Base-by-base conservation (phyloP, 2,329 filamentous ascomycete species). In the Macrophomina tecta region DNA sequence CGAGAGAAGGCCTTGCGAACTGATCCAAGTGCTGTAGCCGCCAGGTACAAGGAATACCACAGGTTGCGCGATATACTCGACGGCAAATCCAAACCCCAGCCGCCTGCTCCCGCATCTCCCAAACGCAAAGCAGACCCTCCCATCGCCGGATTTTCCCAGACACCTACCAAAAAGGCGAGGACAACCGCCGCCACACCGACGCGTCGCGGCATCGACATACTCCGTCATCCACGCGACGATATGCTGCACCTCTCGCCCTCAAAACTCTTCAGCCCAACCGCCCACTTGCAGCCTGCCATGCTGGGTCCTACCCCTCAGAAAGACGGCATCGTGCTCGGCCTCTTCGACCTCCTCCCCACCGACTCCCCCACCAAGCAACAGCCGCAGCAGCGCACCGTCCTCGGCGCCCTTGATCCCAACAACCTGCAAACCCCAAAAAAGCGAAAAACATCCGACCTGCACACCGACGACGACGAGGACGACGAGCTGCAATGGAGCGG, bases 291-390 rank as follows among this genome's bases (percentile, higher is more conserved):
- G 32, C 36, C 32, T 23, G 32, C 40, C 30, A 52, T 63, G 56
- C 86, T 95, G 68, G 91, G 91, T 2, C 92, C 92, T 1, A 95
- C 92, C 12, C 92, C 92, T 3, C 92, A 94, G 73, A 88, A 89
- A 69, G 90, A 94, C 75, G 92, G 92, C 34, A 87, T 87, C 23
- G 89, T 93, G 0, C 82, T 95, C 2, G 91, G 92, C 4, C 80
- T 95, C 18, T 95, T 95, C 74, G 92, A 94, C 73, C 79, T 91
- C 11, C 80, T 93, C 7, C 85, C 86, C 1, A 34, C 85, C 5
- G 84, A 80, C 60, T 82, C 79, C 36, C 79, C 79, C 6, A 79
- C 75, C 65, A 79, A 76, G 72, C 23, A 23, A 23, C 23, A 23
- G 23, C 3, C 23, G 23, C 23, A 23, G 23, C 45, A 38, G 12